A percentile compares a stretch with the other conserved stretches of the same genome.
These are phyloP conservation scores for Penicillium sp. DNA, from an alignment of 2,329 filamentous ascomycete species.

Conservation along the genomic window DNA sequence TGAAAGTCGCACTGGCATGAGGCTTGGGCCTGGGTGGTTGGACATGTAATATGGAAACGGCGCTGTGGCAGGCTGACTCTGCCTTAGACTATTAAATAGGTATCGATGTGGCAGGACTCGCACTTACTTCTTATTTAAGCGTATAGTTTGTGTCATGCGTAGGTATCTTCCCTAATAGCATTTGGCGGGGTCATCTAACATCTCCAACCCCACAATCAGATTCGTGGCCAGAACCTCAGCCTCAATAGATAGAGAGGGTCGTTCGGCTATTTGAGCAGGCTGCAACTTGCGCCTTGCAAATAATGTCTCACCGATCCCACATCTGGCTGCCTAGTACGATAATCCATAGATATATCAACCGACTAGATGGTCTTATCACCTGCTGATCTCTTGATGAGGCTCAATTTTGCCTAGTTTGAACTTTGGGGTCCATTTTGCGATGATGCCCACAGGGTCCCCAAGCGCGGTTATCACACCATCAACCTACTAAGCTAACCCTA, in stretches of 20 bases:
- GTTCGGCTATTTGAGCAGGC: not conserved
- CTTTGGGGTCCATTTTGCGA: not conserved
- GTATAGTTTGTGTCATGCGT: not conserved
- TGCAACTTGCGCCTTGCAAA: not conserved
- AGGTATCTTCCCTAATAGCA: not conserved
- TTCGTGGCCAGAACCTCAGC: not conserved
- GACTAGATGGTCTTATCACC: too few relatives aligned
- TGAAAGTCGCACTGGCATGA: not conserved
- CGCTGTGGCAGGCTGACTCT: slow-evolving; percentile 8
- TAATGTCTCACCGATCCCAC: not conserved
- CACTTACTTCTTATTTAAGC: not conserved
- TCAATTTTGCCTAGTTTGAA: not conserved
- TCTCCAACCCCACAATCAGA: not conserved
- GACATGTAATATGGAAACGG: not conserved
- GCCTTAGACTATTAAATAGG: not conserved
- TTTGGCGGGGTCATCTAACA: not conserved
- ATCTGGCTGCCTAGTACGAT: not conserved
- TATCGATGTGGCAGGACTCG: not conserved
- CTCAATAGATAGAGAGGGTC: not conserved
- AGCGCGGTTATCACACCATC: slow-evolving; percentile 3
- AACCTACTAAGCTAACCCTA: slow-evolving; percentile 9
- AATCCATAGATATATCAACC: not conserved
- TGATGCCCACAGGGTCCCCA: slow-evolving; percentile 14
- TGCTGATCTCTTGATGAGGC: not conserved
- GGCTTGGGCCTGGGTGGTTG: not conserved